Base-by-base conservation (phyloP, 148 eudicot species). In the Nepenthes gracilis region DNA sequence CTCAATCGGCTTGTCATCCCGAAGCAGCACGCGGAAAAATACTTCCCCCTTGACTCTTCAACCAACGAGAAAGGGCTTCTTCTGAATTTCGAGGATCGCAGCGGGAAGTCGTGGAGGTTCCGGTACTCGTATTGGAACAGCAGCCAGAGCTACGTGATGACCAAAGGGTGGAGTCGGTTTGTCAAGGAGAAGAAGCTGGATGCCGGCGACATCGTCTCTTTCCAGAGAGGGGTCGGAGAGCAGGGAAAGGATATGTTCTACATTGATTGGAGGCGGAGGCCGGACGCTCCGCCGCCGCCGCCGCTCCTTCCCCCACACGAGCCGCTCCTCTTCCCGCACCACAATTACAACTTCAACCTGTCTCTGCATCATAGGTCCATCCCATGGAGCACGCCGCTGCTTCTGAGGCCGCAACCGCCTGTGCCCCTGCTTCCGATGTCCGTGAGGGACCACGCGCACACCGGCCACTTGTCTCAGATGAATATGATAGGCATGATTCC, bases 91-190 rank as follows among this genome's bases (percentile, higher is more conserved):
- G 90, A 85, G 63, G 90, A 85, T 61, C 80, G 79, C 64, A 32
- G 65, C 0, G 87, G 84, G 1, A 82, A 80, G 63, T 33, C 63
- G 2, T 85, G 91, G 91, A 60, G 78, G 53, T 85, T 85, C 56
- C 69, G 99, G 11, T 88, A 93, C 71, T 93, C 99, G 2, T 88
- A 88, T 59, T 93, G 99, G 99, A 88, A 84, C 38, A 84, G 92
- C 35, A 93, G 99, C 49, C 99, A 93, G 54, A 93, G 96, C 78
- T 93, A 93, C 54, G 99, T 93, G 5, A 69, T 93, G 57, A 93
- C 99, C 0, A 87, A 85, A 58, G 99, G 99, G 0, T 93, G 99
- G 99, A 88, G 96, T 69, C 87, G 96, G 0, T 93, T 78, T 55
- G 96, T 93, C 11, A 93, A 88, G 67, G 96, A 93, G 64, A 93